Conservation (phyloP, 192 early-diverging fungal species). For the Coemansia sp. region DNA sequence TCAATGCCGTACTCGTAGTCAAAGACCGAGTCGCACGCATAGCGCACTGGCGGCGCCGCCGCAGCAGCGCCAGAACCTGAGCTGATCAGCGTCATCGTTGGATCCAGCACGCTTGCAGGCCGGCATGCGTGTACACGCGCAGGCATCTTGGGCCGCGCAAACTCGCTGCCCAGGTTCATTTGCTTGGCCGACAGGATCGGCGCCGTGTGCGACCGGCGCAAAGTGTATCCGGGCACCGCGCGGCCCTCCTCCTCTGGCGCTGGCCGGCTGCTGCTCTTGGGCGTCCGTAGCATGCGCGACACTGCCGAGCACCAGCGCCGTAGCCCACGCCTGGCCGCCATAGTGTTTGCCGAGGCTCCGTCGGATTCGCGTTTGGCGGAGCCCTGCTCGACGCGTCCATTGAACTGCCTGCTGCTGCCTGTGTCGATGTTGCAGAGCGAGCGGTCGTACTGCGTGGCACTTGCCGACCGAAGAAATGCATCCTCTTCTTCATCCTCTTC, state of each 20-base stretch:
- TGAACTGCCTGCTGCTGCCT: slow-evolving; percentile 5
- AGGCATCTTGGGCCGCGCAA: slow-evolving; percentile 9
- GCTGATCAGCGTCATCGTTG: not conserved
- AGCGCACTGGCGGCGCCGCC: not conserved
- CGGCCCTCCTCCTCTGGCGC: no score
- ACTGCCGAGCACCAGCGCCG: slow-evolving; percentile 40
- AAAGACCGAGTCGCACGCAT: not conserved
- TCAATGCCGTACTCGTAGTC: not conserved
- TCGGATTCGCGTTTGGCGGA: not conserved
- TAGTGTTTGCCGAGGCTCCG: not conserved
- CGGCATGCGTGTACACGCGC: not conserved
- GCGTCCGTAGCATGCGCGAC: not conserved
- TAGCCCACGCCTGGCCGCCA: not conserved
- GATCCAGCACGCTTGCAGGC: no score
- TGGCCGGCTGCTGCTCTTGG: not conserved
- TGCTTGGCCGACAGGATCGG: slow-evolving; percentile 17
- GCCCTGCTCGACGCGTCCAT: not conserved
- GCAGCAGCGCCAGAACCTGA: not conserved
- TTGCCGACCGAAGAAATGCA: not conserved
- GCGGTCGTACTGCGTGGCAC: slow-evolving; percentile 14
- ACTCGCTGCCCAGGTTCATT: slow-evolving; percentile 28
- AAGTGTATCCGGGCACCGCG: not conserved
- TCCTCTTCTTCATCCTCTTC: not conserved
- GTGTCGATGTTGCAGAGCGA: no score
- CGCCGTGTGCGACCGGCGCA: slow-evolving; percentile 42